phyloP scores from a whole-genome alignment of 2,329 filamentous ascomycete species.

The Basipetospora chlamydospora region DNA sequence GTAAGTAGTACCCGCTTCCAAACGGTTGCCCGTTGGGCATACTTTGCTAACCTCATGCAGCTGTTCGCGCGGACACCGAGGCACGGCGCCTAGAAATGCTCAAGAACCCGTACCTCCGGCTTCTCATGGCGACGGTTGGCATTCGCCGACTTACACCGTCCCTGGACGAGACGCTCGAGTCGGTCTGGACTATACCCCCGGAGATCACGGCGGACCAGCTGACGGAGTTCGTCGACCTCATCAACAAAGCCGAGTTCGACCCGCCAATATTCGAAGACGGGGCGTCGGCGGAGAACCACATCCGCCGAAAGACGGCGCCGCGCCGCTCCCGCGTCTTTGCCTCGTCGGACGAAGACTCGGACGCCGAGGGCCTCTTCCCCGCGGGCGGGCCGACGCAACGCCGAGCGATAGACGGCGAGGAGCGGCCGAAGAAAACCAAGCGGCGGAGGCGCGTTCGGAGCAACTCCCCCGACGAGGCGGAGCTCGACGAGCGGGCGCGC shows the following conservation, averaged over 20 bases:
- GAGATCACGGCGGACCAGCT: slow-evolving; percentile 49
- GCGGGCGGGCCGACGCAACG: slow-evolving; percentile 48
- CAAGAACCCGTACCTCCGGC: slow-evolving; percentile 74
- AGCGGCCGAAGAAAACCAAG: slow-evolving; percentile 32
- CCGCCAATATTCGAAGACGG: slow-evolving; percentile 68
- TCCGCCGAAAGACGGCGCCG: slow-evolving; percentile 47
- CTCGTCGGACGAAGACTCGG: slow-evolving; percentile 42
- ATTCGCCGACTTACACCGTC: slow-evolving; percentile 42
- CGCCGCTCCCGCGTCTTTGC: slow-evolving; percentile 38
- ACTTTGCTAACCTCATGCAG: slow-evolving; percentile 26
- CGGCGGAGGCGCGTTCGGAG: slow-evolving; percentile 30
- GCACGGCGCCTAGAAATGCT: slow-evolving; percentile 62
- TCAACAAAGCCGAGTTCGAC: slow-evolving; percentile 65
- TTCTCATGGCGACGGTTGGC: slow-evolving; percentile 66
- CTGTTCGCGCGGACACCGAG: slow-evolving; percentile 49
- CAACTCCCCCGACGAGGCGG: slow-evolving; percentile 39
- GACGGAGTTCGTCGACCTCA: slow-evolving; percentile 52
- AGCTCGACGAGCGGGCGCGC: slow-evolving; percentile 48
- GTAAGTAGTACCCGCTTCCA: slow-evolving; percentile 13
- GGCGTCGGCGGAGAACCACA: slow-evolving; percentile 57
- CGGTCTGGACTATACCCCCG: slow-evolving; percentile 64
- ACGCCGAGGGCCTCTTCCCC: slow-evolving; percentile 51
- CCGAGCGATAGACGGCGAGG: slow-evolving; percentile 38
- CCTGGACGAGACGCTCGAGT: slow-evolving; percentile 57
- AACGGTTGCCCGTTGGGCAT: not conserved